Percentiles rank a stretch among this genome's conserved stretches.
Conservation (phyloP, 768 basidiomycete genomes). For the Asterophora lycoperdoides region DNA sequence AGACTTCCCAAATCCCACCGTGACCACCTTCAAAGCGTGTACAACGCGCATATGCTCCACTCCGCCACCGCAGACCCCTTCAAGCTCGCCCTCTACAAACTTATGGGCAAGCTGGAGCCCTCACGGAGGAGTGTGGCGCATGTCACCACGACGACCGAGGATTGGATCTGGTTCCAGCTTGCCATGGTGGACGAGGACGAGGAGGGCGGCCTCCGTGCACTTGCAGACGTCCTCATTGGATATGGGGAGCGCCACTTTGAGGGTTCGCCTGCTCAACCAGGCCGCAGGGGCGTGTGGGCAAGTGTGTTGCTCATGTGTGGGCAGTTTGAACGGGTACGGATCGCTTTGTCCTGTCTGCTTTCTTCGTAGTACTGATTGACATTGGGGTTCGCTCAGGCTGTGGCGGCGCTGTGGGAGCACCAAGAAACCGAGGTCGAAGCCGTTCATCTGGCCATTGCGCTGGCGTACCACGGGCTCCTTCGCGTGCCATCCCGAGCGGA, state of each 20-base stretch:
- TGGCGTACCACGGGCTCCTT: conserved; percentile 90
- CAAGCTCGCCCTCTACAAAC: conserved; percentile 93
- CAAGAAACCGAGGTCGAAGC: conserved; percentile 88
- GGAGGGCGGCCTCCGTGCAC: conserved; percentile 65
- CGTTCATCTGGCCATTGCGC: conserved; percentile 86
- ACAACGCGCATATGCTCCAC: conserved; percentile 88
- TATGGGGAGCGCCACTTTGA: conserved; percentile 85
- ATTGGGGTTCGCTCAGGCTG: conserved; percentile 50
- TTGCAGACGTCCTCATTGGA: conserved; percentile 71
- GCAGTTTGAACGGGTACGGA: conserved; percentile 84
- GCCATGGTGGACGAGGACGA: conserved; percentile 87
- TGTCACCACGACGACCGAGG: conserved; percentile 90
- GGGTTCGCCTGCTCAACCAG: conserved; percentile 54
- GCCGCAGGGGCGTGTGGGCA: conserved; percentile 69
- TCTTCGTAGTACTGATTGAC: not conserved
- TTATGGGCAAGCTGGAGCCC: conserved; percentile 91
- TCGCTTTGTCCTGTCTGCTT: not conserved
- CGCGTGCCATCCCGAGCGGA: conserved; percentile 79
- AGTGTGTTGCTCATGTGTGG: conserved; percentile 86
- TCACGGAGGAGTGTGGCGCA: conserved; percentile 70
- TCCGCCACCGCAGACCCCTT: conserved; percentile 88
- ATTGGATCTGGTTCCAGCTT: conserved; percentile 98
- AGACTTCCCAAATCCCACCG: conserved; percentile 66
- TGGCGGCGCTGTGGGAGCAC: conserved; percentile 86
- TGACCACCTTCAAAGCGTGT: conserved; percentile 76